Evolutionary conservation across 148 eudicot species (phyloP), one percentile per base, ranked within the genome.

Genomic region (Chenopodium berlandieri): DNA sequence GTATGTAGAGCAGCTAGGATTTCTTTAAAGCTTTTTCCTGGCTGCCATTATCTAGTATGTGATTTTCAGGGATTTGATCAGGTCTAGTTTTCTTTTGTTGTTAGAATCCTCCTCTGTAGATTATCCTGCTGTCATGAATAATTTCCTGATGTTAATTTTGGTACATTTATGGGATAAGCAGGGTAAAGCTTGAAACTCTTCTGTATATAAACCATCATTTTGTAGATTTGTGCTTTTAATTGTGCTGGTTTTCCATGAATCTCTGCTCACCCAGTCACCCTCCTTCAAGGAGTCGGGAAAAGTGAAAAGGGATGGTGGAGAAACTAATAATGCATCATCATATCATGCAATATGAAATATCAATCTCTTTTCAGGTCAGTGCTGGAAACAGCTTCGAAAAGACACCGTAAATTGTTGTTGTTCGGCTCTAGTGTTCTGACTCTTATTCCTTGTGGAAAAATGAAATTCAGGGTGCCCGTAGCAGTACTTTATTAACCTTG

Each of bases 1-100:
- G 87, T 82, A 82, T 82, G 81, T 87, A 87, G 80, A 77, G 79
- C 81, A 76, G 75, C 79, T 80, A 71, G 86, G 86, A 72, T 75
- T 75, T 69, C 79, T 85, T 71, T 66, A 31, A 77, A 25, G 65
- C 78, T 76, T 30, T 37, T 76, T 79, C 83, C 79, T 76, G 83
- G 79, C 50, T 79, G 87, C 84, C 74, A 47, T 83, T 82, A 73
- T 80, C 80, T 82, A 77, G 81, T 64, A 44, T 86, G 89, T 84
- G 79, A 68, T 76, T 82, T 87, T 81, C 87, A 84, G 85, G 84
- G 66, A 79, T 82, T 78, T 82, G 76, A 81, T 78, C 79, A 66
- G 84, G 72, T 70, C 73, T 86, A 62, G 10, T 50, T 77, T 40
- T 52, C 73, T 74, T 80, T 64, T 73, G 84, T 79, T 78, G 75